Conservation (phyloP, 495 filamentous ascomycete species). For the Hypoxylon lienhwacheense region DNA sequence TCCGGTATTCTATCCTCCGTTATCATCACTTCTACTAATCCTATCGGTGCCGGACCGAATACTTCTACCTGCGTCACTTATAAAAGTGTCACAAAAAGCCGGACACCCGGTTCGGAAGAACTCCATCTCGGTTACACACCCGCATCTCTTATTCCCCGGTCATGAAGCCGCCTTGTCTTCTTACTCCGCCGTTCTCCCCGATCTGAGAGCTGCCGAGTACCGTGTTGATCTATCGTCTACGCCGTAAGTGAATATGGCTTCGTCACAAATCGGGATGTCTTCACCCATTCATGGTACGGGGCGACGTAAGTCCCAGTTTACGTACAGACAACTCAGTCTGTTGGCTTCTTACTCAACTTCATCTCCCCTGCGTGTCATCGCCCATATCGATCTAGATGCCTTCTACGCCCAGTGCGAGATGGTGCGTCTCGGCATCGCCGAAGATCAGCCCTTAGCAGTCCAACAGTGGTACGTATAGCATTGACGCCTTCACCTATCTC, state of each 20-base stretch:
- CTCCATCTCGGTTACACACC: neutral
- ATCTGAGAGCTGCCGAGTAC: constrained; percentile 3
- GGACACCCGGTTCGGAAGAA: constrained; percentile 8
- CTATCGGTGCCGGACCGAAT: too few relatives aligned
- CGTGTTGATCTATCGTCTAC: neutral
- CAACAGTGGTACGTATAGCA: constrained; percentile 66
- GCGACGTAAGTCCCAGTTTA: constrained; percentile 70
- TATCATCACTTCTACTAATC: too few relatives aligned
- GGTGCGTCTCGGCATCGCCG: constrained; percentile 73
- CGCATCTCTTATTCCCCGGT: constrained; percentile 10
- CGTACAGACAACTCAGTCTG: constrained; percentile 77
- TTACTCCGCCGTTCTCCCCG: constrained; percentile 6
- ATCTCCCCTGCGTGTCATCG: constrained; percentile 81
- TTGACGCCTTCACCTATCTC: neutral
- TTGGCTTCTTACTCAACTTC: constrained; percentile 69
- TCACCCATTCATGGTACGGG: constrained; percentile 44
- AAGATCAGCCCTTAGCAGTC: constrained; percentile 84
- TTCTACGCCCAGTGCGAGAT: constrained; percentile 98
- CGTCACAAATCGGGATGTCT: constrained; percentile 40
- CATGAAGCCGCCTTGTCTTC: constrained; percentile 12
- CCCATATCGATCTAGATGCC: constrained; percentile 94
- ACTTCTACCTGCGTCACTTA: too few relatives aligned
- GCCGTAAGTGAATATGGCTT: constrained; percentile 33
- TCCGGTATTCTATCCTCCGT: neutral
- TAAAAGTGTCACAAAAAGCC: constrained; percentile 7